A percentile compares a stretch with the other conserved stretches of the same genome.
Conservation (phyloP, 2,329 filamentous ascomycete genomes). For the Fusarium azukiicola region DNA sequence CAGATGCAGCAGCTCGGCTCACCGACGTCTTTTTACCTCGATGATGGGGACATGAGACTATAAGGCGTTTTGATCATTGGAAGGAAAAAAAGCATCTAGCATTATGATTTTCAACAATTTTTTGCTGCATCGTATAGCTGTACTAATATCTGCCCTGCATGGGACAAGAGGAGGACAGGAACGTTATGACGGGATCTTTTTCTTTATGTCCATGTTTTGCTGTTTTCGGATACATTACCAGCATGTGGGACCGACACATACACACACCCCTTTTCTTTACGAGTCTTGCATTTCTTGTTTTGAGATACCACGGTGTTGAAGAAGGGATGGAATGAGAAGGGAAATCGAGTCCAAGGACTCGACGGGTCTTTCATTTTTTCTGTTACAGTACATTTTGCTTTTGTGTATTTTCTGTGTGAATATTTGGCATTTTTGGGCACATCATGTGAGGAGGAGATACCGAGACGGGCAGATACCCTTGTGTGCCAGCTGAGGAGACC, state of each 20-base stretch:
- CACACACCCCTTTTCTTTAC: constrained; percentile 30
- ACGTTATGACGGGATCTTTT: constrained; percentile 50
- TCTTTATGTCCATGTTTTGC: constrained; percentile 35
- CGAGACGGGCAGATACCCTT: constrained; percentile 49
- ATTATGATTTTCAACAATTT: constrained; percentile 42
- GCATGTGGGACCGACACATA: constrained; percentile 39
- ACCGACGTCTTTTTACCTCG: constrained; percentile 55
- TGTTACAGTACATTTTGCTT: constrained; percentile 26
- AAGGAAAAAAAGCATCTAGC: constrained; percentile 48
- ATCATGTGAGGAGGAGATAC: constrained; percentile 44
- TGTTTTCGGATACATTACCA: constrained; percentile 32
- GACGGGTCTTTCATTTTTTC: constrained; percentile 33
- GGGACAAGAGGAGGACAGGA: constrained; percentile 48
- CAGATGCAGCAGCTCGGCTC: constrained; percentile 55
- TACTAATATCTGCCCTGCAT: constrained; percentile 51
- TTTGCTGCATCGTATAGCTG: constrained; percentile 42
- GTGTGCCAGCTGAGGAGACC: constrained; percentile 32
- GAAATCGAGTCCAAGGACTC: constrained; percentile 35
- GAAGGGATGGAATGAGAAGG: constrained; percentile 48
- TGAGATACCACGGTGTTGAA: constrained; percentile 56
- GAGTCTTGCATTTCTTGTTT: constrained; percentile 47
- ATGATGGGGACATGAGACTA: constrained; percentile 55
- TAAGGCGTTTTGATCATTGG: constrained; percentile 46
- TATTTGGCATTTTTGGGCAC: constrained; percentile 43
- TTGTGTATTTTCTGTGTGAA: constrained; percentile 38